These are phyloP conservation scores for Ramalina intermedia DNA, from an alignment of 495 filamentous ascomycete species.

Conservation along the genomic window DNA sequence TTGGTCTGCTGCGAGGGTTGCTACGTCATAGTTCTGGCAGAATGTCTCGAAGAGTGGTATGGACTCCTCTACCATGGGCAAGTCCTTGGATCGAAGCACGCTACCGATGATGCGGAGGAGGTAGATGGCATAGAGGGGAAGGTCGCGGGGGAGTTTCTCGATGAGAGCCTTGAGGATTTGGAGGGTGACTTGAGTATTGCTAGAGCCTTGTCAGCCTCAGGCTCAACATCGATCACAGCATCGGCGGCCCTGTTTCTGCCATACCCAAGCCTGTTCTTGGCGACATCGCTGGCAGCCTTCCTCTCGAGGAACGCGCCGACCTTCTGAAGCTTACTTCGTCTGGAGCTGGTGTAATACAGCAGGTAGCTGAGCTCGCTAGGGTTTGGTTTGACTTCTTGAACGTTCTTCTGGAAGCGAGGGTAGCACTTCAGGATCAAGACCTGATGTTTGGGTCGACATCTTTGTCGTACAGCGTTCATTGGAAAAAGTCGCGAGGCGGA, in stretches of 20 bases:
- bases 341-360: slow-evolving; percentile 86
- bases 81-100: slow-evolving; percentile 64
- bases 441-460: slow-evolving; percentile 78
- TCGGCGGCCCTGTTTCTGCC: slow-evolving; percentile 17
- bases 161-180: slow-evolving; percentile 78
- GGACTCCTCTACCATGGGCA: slow-evolving; percentile 80
- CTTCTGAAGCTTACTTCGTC: slow-evolving; percentile 85
- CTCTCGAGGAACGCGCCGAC: slow-evolving; percentile 84
- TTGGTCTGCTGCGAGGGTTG: slow-evolving; percentile 64
- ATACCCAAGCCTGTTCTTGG: slow-evolving; percentile 65
- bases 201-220: slow-evolving; percentile 19
- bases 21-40: slow-evolving; percentile 65
- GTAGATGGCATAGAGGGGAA: slow-evolving; percentile 70
- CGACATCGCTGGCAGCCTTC: slow-evolving; percentile 77
- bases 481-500: not conserved
- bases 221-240: not conserved
- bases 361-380: slow-evolving; percentile 89
- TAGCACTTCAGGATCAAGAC: slow-evolving; percentile 88
- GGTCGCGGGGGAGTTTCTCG: slow-evolving; percentile 78
- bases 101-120: slow-evolving; percentile 65
- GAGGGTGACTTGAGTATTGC: slow-evolving; percentile 85
- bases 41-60: slow-evolving; percentile 71
- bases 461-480: slow-evolving; percentile 49
- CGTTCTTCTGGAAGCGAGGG: slow-evolving; percentile 74
- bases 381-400: slow-evolving; percentile 81